phyloP scores from a whole-genome alignment of 2,329 filamentous ascomycete species.

The Hypoxylon sp. region DNA sequence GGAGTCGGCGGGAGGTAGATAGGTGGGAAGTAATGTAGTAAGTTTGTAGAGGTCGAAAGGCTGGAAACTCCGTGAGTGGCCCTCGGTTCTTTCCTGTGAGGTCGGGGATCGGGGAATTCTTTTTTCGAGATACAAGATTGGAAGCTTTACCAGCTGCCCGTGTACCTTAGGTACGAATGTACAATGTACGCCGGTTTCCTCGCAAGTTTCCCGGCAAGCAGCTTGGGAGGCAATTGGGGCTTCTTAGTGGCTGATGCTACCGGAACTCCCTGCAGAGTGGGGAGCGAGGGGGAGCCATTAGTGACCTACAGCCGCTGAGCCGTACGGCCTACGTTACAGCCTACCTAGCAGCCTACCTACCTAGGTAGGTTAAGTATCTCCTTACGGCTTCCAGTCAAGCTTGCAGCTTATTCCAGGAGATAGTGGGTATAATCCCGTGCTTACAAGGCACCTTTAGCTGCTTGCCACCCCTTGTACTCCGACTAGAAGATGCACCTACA shows the following conservation, averaged over 20 bases:
- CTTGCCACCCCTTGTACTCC: conserved; percentile 31
- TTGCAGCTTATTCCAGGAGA: background rate
- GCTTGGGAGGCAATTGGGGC: conserved; percentile 41
- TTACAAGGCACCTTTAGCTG: conserved; percentile 28
- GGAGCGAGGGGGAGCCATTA: background rate
- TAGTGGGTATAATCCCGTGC: conserved; percentile 1
- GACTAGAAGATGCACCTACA: conserved; percentile 25
- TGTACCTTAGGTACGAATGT: no score
- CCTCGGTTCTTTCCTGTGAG: conserved; percentile 34
- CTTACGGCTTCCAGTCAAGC: background rate
- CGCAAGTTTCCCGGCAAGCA: conserved; percentile 6
- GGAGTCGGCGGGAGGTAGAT: conserved; percentile 38
- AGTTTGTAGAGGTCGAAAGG: conserved; percentile 23
- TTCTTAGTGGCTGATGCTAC: conserved; percentile 38
- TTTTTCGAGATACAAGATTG: conserved; percentile 31
- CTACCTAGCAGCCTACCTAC: no score
- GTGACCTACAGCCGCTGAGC: conserved; percentile 5
- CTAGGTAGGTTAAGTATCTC: no score
- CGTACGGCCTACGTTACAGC: background rate
- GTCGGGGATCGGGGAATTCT: conserved; percentile 44
- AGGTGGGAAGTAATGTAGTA: conserved; percentile 33
- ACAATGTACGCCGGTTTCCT: conserved; percentile 18
- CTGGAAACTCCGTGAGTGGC: conserved; percentile 22
- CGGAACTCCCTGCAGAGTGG: background rate
- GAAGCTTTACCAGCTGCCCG: background rate